A percentile compares a stretch with the other conserved stretches of the same genome.
Evolutionary conservation across 441 rosid genomes (phyloP).

Genomic region (Gossypium aridum): DNA sequence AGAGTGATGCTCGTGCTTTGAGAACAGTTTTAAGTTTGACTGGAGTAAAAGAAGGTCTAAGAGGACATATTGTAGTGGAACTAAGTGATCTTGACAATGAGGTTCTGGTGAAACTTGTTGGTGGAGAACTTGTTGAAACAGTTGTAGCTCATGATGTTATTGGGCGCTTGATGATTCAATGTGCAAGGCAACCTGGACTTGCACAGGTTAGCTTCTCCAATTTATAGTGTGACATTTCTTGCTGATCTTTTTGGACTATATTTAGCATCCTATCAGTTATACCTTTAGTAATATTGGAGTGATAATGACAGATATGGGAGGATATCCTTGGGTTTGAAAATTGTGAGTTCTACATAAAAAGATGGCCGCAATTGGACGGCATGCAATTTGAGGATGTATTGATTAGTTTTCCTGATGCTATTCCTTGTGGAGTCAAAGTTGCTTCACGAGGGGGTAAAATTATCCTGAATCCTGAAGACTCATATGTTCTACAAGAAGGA

Average conservation of each 20-base stretch:
- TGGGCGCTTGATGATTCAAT: constrained; percentile 79
- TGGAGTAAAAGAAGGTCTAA: constrained; percentile 66
- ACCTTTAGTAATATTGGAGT: constrained; percentile 18
- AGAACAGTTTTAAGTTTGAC: constrained; percentile 73
- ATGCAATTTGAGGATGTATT: constrained; percentile 68
- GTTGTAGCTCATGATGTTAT: constrained; percentile 81
- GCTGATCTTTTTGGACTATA: constrained; percentile 2
- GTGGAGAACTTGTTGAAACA: constrained; percentile 69
- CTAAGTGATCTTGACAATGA: constrained; percentile 74
- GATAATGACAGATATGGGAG: constrained; percentile 62
- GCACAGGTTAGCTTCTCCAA: constrained; percentile 49
- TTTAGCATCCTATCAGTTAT: constrained; percentile 1
- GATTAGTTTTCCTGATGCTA: constrained; percentile 67
- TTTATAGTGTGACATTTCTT: constrained; percentile 6
- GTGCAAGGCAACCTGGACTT: constrained; percentile 75
- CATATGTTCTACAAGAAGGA: constrained; percentile 56
- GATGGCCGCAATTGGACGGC: constrained; percentile 63
- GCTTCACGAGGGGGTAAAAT: constrained; percentile 68
- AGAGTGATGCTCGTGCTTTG: constrained; percentile 80
- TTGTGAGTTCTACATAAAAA: constrained; percentile 68
- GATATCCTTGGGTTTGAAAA: constrained; percentile 75
- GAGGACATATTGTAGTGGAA: constrained; percentile 75
- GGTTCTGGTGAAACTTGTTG: constrained; percentile 75
- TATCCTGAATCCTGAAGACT: constrained; percentile 65
- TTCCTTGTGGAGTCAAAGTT: constrained; percentile 77